A percentile compares a stretch with the other conserved stretches of the same genome.
Conservation (phyloP, 2,329 filamentous ascomycete genomes). For the Coniochaeta pulveracea region DNA sequence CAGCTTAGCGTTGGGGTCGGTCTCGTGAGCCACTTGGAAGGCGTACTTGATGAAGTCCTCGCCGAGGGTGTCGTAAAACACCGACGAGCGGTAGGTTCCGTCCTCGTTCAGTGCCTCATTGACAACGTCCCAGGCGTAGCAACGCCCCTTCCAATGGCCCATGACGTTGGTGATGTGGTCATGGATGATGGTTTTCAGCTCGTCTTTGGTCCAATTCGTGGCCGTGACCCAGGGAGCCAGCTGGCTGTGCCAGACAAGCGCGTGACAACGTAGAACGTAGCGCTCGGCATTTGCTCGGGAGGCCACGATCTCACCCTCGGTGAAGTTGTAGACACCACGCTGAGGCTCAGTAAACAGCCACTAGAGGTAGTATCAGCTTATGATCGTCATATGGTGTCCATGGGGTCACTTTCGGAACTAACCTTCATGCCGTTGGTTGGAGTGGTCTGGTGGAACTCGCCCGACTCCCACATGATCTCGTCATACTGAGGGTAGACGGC, state of each 20-base stretch:
- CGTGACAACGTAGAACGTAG: slow-evolving; percentile 48
- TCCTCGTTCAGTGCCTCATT: slow-evolving; percentile 47
- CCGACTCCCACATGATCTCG: slow-evolving; percentile 35
- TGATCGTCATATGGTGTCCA: slow-evolving; percentile 1
- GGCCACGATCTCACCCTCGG: slow-evolving; percentile 39
- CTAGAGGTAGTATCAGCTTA: slow-evolving; percentile 4
- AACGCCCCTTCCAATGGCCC: slow-evolving; percentile 33
- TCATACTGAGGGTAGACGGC: slow-evolving; percentile 41
- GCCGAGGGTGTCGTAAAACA: slow-evolving; percentile 40
- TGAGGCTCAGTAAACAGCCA: slow-evolving; percentile 51
- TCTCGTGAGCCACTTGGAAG: slow-evolving; percentile 35
- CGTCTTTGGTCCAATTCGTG: slow-evolving; percentile 37
- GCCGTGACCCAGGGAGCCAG: slow-evolving; percentile 36
- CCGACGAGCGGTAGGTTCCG: slow-evolving; percentile 31
- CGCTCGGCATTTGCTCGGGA: slow-evolving; percentile 27
- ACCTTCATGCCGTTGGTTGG: slow-evolving; percentile 46
- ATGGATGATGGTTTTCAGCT: slow-evolving; percentile 36
- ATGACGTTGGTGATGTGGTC: slow-evolving; percentile 38
- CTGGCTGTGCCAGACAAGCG: slow-evolving; percentile 31
- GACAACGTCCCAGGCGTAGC: slow-evolving; percentile 46
- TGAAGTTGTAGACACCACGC: slow-evolving; percentile 48
- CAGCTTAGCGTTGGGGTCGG: slow-evolving; percentile 37
- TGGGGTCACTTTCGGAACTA: neutral
- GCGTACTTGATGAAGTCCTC: slow-evolving; percentile 39
- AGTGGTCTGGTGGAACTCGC: slow-evolving; percentile 51